Conservation (phyloP, 1,284 basidiomycete genomes). For the Malassezia pachydermatis region DNA sequence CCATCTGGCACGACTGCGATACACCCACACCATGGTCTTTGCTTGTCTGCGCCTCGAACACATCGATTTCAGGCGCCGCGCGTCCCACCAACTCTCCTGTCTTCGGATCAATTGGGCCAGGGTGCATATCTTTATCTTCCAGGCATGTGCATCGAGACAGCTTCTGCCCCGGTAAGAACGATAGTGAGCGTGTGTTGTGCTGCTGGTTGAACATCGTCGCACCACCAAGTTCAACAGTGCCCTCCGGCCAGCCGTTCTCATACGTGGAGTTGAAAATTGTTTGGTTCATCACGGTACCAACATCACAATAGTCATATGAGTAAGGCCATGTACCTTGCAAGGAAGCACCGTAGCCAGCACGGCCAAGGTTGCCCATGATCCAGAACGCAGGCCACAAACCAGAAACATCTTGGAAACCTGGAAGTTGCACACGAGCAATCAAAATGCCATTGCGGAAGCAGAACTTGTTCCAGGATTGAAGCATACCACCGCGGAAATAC, state of each 20-base stretch:
- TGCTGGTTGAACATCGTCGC: constrained; percentile 19
- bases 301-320: constrained; percentile 58
- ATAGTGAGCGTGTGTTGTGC: constrained; percentile 24
- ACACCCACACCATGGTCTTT: constrained; percentile 51
- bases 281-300: constrained; percentile 67
- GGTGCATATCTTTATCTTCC: constrained; percentile 72
- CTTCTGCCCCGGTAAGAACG: constrained; percentile 64
- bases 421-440: constrained; percentile 62
- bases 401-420: constrained; percentile 57
- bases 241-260: background rate
- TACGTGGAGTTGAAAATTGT: background rate
- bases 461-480: constrained; percentile 68
- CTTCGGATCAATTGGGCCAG: constrained; percentile 57
- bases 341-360: constrained; percentile 41
- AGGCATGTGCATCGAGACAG: constrained; percentile 61
- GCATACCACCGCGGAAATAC: constrained; percentile 55
- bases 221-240: background rate
- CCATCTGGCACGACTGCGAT: constrained; percentile 67
- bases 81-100: constrained; percentile 62
- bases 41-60: constrained; percentile 56
- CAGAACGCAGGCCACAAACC: constrained; percentile 62
- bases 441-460: constrained; percentile 89
- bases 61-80: constrained; percentile 59
- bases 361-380: constrained; percentile 69
- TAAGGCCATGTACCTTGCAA: constrained; percentile 63